A percentile compares a stretch with the other conserved stretches of the same genome.
Evolutionary conservation across 208 protist genomes (phyloP).

Genomic region (Acanthamoeba royreba): DNA sequence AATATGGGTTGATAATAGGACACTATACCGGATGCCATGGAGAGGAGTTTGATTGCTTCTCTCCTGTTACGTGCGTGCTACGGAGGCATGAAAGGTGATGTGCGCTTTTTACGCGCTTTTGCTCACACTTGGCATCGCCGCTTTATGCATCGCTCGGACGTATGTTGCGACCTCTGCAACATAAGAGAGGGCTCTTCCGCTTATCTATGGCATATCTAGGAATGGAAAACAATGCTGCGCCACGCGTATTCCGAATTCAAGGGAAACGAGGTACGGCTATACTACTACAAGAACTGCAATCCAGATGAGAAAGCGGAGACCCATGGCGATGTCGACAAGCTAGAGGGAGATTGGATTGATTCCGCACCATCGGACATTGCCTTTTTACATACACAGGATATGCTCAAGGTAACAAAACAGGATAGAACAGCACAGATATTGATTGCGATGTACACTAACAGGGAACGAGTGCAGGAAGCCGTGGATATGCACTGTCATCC

Average conservation of each 20-base stretch:
- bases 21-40: background rate
- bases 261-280: constrained; percentile 15
- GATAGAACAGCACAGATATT: background rate
- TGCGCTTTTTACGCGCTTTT: background rate
- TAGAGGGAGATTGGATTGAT: background rate
- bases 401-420: background rate
- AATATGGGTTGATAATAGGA: background rate
- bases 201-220: background rate
- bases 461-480: background rate
- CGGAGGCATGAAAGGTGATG: constrained; percentile 27
- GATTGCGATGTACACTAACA: background rate
- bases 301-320: background rate
- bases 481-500: background rate
- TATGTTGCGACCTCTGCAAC: no score
- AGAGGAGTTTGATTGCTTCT: background rate
- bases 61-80: constrained; percentile 1
- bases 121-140: background rate
- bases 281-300: background rate
- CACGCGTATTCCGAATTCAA: background rate
- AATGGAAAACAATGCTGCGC: background rate
- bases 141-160: background rate
- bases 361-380: background rate
- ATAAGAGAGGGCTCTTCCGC: background rate
- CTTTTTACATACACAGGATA: background rate
- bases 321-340: background rate